Percentiles rank a stretch among this genome's conserved stretches.
These are phyloP conservation scores for Kwoniella botswanensis DNA, from an alignment of 768 basidiomycete species.

Conservation along the genomic window DNA sequence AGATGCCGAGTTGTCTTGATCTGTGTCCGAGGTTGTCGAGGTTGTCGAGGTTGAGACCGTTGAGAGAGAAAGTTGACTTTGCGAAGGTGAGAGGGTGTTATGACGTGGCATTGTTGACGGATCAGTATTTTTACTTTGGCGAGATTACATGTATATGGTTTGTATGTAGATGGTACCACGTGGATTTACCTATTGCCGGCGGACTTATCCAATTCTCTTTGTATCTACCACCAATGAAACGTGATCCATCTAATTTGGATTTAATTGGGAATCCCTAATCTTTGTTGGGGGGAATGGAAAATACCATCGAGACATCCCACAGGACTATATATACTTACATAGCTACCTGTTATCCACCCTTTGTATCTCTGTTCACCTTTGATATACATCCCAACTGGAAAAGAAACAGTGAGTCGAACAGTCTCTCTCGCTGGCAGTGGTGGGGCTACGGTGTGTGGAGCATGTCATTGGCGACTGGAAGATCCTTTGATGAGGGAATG, in stretches of 20 bases:
- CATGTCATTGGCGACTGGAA: neutral
- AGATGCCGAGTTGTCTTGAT: neutral
- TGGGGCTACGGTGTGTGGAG: neutral
- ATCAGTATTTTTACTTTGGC: neutral
- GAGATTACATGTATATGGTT: neutral
- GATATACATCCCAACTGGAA: too few relatives aligned
- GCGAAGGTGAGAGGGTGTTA: neutral
- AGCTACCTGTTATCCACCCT: too few relatives aligned
- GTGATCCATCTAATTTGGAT: too few relatives aligned
- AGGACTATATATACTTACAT: too few relatives aligned
- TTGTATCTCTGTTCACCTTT: too few relatives aligned
- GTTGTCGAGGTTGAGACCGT: neutral
- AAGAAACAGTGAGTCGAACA: neutral
- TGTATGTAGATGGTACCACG: neutral
- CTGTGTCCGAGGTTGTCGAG: neutral
- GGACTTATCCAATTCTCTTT: neutral
- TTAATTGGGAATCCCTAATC: too few relatives aligned
- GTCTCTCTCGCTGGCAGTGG: neutral
- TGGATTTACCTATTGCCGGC: neutral
- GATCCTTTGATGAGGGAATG: neutral
- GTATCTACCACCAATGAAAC: too few relatives aligned
- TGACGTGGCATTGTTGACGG: slow-evolving; percentile 13
- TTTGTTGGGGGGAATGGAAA: too few relatives aligned
- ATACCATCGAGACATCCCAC: too few relatives aligned
- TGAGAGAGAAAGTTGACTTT: neutral